phyloP scores from a whole-genome alignment of 495 filamentous ascomycete species.

The Xylaria grammica region DNA sequence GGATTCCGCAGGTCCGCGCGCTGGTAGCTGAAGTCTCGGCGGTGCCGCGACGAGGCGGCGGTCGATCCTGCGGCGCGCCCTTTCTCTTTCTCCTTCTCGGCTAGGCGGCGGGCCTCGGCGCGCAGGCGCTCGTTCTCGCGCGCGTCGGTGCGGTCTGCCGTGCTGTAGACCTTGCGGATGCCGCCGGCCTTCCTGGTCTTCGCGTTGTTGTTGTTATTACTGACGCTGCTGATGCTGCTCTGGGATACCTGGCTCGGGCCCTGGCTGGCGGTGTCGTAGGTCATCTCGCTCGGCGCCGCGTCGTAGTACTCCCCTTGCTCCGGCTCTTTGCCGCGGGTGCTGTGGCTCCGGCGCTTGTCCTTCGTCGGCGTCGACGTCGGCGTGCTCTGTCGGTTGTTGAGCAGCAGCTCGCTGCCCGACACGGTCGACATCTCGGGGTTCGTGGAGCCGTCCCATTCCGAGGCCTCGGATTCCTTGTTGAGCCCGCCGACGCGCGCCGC shows the following conservation, averaged over 20 bases:
- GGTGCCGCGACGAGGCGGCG: conserved; percentile 9
- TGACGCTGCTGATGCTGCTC: not conserved
- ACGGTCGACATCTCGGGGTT: conserved; percentile 57
- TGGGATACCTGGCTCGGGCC: not conserved
- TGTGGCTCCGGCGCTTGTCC: conserved; percentile 29
- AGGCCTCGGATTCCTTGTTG: conserved; percentile 77
- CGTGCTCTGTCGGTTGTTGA: conserved; percentile 54
- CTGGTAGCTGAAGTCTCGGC: conserved; percentile 57
- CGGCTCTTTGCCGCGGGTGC: conserved; percentile 1
- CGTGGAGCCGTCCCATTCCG: conserved; percentile 68
- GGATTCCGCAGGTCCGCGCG: conserved; percentile 45
- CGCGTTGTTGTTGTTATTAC: not conserved
- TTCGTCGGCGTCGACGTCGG: conserved; percentile 60
- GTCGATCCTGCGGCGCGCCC: conserved; percentile 34
- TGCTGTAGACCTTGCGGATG: conserved; percentile 62
- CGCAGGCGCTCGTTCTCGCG: conserved; percentile 54
- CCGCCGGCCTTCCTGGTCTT: conserved; percentile 41
- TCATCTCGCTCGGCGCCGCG: conserved; percentile 7
- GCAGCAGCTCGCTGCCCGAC: conserved; percentile 59
- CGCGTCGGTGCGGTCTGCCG: conserved; percentile 48
- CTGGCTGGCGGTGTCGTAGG: conserved; percentile 5
- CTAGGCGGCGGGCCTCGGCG: conserved; percentile 51
- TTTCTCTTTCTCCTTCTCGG: conserved; percentile 50
- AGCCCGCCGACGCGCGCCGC: conserved; percentile 83
- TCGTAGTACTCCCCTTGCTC: not conserved